phyloP scores from a whole-genome alignment of 495 filamentous ascomycete genomes.

The Pyrenula massariospora region DNA sequence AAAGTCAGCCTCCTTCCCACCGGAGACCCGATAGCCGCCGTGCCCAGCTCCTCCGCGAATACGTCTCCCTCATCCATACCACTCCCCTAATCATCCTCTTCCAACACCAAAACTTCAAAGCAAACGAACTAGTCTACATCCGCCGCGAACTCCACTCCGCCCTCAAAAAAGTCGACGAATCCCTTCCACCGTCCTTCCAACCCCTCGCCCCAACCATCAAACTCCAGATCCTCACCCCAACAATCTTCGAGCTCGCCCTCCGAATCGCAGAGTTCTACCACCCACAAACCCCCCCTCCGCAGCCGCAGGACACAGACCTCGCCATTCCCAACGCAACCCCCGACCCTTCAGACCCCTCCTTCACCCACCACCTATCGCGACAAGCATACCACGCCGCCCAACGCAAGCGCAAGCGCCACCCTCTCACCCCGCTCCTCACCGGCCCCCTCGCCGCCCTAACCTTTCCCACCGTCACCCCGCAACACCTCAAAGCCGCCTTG shows the following conservation, averaged over 20 bases:
- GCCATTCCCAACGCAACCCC: conserved; percentile 25
- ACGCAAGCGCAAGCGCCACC: conserved; percentile 40
- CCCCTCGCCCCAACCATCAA: conserved; percentile 44
- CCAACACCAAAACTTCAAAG: conserved; percentile 92
- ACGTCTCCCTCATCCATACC: conserved; percentile 85
- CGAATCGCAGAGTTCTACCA: conserved; percentile 80
- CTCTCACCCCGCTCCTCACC: conserved; percentile 63
- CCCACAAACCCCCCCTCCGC: conserved; percentile 29
- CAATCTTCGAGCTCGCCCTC: conserved; percentile 75
- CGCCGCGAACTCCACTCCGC: conserved; percentile 68
- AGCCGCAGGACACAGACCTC: conserved; percentile 13
- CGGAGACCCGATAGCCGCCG: conserved; percentile 78
- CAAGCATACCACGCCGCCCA: conserved; percentile 50
- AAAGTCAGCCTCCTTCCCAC: conserved; percentile 78
- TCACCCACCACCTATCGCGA: conserved; percentile 67
- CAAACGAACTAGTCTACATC: conserved; percentile 76
- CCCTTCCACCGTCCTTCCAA: conserved; percentile 13
- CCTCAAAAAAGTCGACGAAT: conserved; percentile 52
- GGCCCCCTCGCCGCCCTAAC: conserved; percentile 70
- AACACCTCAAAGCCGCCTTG: conserved; percentile 67
- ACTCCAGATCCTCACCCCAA: conserved; percentile 73
- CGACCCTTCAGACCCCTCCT: conserved; percentile 34
- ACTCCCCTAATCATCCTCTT: conserved; percentile 83
- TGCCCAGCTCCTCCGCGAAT: conserved; percentile 86
- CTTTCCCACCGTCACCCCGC: conserved; percentile 73